A percentile compares a stretch with the other conserved stretches of the same genome.
Conservation (phyloP, 345 rosid species). For the Boechera retrofracta region DNA sequence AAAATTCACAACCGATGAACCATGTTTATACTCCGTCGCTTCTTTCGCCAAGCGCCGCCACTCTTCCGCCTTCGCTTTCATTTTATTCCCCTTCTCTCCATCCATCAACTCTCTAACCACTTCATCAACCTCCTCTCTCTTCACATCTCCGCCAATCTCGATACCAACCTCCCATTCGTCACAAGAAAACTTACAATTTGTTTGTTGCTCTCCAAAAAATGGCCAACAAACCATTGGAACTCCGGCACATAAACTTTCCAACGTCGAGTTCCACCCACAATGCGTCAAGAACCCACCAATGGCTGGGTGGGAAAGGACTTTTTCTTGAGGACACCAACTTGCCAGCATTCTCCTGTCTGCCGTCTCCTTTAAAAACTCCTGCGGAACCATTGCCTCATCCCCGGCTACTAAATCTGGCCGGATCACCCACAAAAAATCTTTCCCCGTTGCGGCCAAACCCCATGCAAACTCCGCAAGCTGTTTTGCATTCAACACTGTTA, state of each 20-base stretch:
- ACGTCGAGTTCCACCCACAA: constrained; percentile 71
- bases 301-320: constrained; percentile 55
- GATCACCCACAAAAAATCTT: constrained; percentile 59
- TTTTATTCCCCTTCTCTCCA: constrained; percentile 54
- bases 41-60: constrained; percentile 49
- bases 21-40: constrained; percentile 29
- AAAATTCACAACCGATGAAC: constrained; percentile 49
- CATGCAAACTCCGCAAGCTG: constrained; percentile 49
- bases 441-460: constrained; percentile 61
- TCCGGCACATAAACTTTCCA: constrained; percentile 55
- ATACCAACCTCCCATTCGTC: constrained; percentile 61
- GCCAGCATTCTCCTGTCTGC: constrained; percentile 48
- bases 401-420: constrained; percentile 61
- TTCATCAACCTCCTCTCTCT: constrained; percentile 52
- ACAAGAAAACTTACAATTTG: constrained; percentile 54
- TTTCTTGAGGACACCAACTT: constrained; percentile 64
- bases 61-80: constrained; percentile 51
- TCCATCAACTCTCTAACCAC: constrained; percentile 59
- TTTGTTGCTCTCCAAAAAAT: constrained; percentile 67
- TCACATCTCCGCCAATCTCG: constrained; percentile 60
- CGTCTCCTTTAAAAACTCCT: constrained; percentile 48
- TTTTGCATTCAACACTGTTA: constrained; percentile 27
- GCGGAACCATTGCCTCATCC: constrained; percentile 46
- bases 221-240: constrained; percentile 71
- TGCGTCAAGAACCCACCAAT: constrained; percentile 63